These are phyloP conservation scores for Isatis lusitanica DNA, from an alignment of 441 rosid species.

Conservation along the genomic window DNA sequence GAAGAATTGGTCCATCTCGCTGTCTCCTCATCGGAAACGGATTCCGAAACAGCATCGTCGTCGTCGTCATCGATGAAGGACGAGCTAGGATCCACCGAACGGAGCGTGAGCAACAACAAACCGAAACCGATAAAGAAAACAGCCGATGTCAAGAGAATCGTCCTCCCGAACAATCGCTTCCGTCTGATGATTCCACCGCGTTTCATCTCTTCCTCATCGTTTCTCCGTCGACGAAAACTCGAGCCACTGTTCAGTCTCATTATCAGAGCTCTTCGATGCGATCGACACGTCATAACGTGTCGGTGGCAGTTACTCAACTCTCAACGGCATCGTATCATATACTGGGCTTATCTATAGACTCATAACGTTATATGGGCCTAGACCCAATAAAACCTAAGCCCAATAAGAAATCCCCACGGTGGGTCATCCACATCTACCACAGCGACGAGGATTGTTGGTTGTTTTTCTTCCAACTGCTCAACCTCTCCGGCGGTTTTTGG, in stretches of 20 bases:
- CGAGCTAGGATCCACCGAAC: conserved; percentile 53
- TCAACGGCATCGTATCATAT: neutral
- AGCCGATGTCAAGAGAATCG: conserved; percentile 40
- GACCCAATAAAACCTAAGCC: conserved; percentile 9
- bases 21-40: conserved; percentile 17
- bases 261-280: conserved; percentile 7
- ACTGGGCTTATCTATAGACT: neutral
- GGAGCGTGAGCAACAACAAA: conserved; percentile 53
- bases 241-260: neutral
- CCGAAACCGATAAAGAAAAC: conserved; percentile 52
- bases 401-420: neutral
- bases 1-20: conserved; percentile 21
- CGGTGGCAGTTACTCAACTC: conserved; percentile 24
- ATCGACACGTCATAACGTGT: conserved; percentile 12
- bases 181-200: conserved; percentile 48
- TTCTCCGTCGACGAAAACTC: conserved; percentile 17
- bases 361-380: neutral
- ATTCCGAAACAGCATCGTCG: conserved; percentile 24
- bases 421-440: conserved; percentile 19
- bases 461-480: conserved; percentile 25
- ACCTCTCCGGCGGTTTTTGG: conserved; percentile 29
- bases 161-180: conserved; percentile 46
- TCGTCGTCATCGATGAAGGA: conserved; percentile 35
- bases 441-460: conserved; percentile 17
- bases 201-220: conserved; percentile 37